These are phyloP conservation scores for Trichosporon sp. DNA, from an alignment of 1,284 basidiomycete species.

Conservation along the genomic window DNA sequence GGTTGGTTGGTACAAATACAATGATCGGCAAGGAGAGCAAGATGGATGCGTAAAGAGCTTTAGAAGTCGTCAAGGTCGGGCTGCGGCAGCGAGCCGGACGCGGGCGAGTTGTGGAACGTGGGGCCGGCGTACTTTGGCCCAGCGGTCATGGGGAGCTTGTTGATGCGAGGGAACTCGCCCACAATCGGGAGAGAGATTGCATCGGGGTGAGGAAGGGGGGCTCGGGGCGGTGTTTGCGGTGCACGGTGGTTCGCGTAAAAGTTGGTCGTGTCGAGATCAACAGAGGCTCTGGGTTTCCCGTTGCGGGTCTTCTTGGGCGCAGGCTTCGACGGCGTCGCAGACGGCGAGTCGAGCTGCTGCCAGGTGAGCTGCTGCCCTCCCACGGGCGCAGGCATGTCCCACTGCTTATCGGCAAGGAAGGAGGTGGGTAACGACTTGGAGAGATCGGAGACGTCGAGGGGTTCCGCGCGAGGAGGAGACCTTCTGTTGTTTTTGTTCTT, in stretches of 20 bases:
- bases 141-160: conserved; percentile 7
- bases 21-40: not conserved
- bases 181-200: conserved; percentile 18
- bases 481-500: conserved; percentile 8
- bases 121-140: conserved; percentile 42
- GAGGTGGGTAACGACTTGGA: conserved; percentile 14
- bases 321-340: not conserved
- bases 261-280: conserved; percentile 32
- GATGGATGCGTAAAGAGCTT: not conserved
- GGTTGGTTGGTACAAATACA: conserved; percentile 1
- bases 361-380: conserved; percentile 32
- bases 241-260: conserved; percentile 37
- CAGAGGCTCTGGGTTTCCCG: conserved; percentile 2
- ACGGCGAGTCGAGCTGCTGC: conserved; percentile 30
- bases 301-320: conserved; percentile 2
- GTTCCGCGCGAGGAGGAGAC: not conserved
- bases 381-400: conserved; percentile 35
- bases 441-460: conserved; percentile 6
- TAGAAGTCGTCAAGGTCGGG: conserved; percentile 46
- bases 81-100: conserved; percentile 36
- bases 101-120: conserved; percentile 46
- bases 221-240: conserved; percentile 40
- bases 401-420: conserved; percentile 19
- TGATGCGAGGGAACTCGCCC: conserved; percentile 40
- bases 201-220: conserved; percentile 5